A percentile compares a stretch with the other conserved stretches of the same genome.
These are phyloP conservation scores for Populus hybrid DNA, from an alignment of 441 rosid genomes.

Conservation along the genomic window DNA sequence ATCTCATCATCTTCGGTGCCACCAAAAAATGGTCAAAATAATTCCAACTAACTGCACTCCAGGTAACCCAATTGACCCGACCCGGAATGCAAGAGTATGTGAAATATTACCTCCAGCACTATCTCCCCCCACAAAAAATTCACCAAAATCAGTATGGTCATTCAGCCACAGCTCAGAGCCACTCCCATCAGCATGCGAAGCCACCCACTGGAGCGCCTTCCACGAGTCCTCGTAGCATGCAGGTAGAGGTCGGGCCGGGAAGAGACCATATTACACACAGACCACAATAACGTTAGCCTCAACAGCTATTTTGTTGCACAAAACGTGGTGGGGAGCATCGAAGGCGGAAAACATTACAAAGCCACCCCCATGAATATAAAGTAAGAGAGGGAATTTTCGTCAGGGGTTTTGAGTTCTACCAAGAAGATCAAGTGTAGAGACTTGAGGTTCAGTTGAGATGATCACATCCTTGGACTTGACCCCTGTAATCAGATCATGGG, in stretches of 20 bases:
- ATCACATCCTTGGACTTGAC: slow-evolving; percentile 47
- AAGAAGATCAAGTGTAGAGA: slow-evolving; percentile 47
- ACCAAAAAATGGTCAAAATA: slow-evolving; percentile 37
- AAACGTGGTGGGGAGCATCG: slow-evolving; percentile 19
- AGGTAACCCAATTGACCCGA: slow-evolving; percentile 14
- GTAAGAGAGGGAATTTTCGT: slow-evolving; percentile 30
- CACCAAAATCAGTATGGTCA: slow-evolving; percentile 26
- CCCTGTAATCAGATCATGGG: slow-evolving; percentile 29
- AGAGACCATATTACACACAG: slow-evolving; percentile 41
- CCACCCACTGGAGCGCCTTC: slow-evolving; percentile 41
- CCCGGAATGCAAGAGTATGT: slow-evolving; percentile 19
- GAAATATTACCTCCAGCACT: slow-evolving; percentile 44
- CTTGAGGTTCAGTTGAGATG: slow-evolving; percentile 30
- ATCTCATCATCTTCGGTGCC: slow-evolving; percentile 8
- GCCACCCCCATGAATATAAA: slow-evolving; percentile 42
- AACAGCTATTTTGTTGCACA: slow-evolving; percentile 25
- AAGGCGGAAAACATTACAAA: slow-evolving; percentile 32
- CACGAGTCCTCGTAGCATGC: slow-evolving; percentile 44
- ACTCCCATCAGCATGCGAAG: slow-evolving; percentile 18
- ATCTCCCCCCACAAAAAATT: slow-evolving; percentile 35
- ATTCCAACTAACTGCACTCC: slow-evolving; percentile 31
- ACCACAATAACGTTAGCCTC: slow-evolving; percentile 33
- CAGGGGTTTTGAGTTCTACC: slow-evolving; percentile 23
- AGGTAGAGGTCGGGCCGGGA: slow-evolving; percentile 39
- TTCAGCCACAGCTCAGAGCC: slow-evolving; percentile 46